Conservation (phyloP, 148 eudicot species). For the Chenopodium berlandieri region DNA sequence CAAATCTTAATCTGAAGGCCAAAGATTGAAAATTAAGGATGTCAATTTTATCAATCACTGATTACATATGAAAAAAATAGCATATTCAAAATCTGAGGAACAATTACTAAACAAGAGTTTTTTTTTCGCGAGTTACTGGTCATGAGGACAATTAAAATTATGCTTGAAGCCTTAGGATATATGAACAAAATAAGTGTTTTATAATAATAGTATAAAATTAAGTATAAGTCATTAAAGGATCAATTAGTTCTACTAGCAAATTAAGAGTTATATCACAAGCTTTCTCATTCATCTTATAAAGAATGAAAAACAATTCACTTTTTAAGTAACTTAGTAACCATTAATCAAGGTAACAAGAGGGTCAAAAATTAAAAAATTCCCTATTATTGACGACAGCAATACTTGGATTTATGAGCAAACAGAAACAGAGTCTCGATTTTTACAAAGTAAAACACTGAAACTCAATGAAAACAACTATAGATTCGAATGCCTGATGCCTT, state of each 20-base stretch:
- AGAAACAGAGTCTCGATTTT: background rate
- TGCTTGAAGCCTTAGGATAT: background rate
- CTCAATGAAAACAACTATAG: background rate
- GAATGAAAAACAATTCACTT: background rate
- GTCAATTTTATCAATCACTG: background rate
- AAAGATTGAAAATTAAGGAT: conserved; percentile 2
- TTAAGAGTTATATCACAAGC: background rate
- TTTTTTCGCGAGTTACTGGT: background rate
- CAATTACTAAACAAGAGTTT: background rate
- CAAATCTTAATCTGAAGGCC: conserved; percentile 82
- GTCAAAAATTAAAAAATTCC: background rate
- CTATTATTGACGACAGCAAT: background rate
- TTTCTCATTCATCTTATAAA: background rate
- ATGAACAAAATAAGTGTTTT: background rate
- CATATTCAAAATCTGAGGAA: background rate
- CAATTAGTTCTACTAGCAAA: background rate
- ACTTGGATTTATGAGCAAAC: background rate
- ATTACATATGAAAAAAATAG: background rate
- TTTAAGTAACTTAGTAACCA: too few relatives aligned
- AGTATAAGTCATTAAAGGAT: background rate
- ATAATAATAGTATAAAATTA: background rate
- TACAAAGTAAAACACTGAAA: background rate
- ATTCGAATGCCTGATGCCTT: background rate
- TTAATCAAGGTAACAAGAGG: background rate
- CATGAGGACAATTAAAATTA: background rate